phyloP scores from a whole-genome alignment of 768 basidiomycete species.

The Suillus occidentalis region DNA sequence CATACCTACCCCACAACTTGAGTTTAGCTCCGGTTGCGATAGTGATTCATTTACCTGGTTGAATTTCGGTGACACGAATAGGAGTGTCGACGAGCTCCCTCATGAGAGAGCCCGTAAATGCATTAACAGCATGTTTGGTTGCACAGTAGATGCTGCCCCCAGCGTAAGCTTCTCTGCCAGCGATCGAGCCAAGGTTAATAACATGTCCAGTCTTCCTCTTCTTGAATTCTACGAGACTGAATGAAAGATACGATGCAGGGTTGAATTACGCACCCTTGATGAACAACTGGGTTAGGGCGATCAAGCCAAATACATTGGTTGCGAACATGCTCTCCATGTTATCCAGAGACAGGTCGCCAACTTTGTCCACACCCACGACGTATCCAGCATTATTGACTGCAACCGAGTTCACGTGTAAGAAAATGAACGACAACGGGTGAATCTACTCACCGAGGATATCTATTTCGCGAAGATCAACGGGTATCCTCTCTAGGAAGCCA shows the following conservation, averaged over 20 bases:
- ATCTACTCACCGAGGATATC: slow-evolving; percentile 74
- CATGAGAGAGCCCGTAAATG: slow-evolving; percentile 81
- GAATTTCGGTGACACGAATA: slow-evolving; percentile 92
- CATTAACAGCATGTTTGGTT: slow-evolving; percentile 82
- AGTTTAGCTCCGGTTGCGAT: background rate
- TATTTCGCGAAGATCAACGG: slow-evolving; percentile 64
- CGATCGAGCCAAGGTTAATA: slow-evolving; percentile 94
- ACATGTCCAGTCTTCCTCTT: slow-evolving; percentile 77
- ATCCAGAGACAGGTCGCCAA: slow-evolving; percentile 75
- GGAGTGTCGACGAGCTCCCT: slow-evolving; percentile 90
- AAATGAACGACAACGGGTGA: background rate
- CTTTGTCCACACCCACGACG: slow-evolving; percentile 83
- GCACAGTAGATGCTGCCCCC: slow-evolving; percentile 94
- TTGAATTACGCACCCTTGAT: slow-evolving; percentile 45
- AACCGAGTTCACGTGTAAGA: background rate
- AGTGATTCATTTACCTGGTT: slow-evolving; percentile 62
- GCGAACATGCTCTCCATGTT: slow-evolving; percentile 85
- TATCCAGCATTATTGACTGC: slow-evolving; percentile 83
- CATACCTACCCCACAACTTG: slow-evolving; percentile 52
- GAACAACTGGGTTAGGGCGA: slow-evolving; percentile 76
- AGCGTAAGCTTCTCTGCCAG: slow-evolving; percentile 83
- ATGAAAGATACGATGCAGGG: background rate
- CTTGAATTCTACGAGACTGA: slow-evolving; percentile 63
- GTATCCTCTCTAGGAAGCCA: slow-evolving; percentile 68
- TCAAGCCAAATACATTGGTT: slow-evolving; percentile 83